Evolutionary conservation across 2,329 filamentous ascomycete species (phyloP), one percentile per base, ranked within the genome.

Genomic region (Calonectria ilicicola): DNA sequence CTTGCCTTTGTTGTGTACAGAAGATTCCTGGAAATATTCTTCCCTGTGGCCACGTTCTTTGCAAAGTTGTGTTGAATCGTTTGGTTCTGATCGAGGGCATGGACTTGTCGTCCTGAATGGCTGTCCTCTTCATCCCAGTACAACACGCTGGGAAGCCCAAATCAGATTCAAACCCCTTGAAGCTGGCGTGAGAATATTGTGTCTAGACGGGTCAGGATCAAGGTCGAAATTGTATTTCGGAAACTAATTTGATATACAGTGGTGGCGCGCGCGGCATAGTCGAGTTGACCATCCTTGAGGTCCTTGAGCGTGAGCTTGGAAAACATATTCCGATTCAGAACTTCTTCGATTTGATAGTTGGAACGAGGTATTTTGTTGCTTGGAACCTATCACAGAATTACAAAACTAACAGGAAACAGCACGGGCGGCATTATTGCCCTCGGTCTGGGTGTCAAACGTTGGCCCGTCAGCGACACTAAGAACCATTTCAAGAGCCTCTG

Each of bases 391-490:
- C 2, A 32, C 5, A 9, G 29, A 32, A 32, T 32, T 32, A 9
- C 9, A 32, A 32, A 4, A 62, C 49, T 8, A 6, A 27, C 1
- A 10, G 1, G 9, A 7, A 29, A 2, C 9, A 71, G 69, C 21
- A 71, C 69, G 27, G 69, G 69, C n/a, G 69, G 69, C 6, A 71
- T 71, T 27, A 67, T 71, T 12, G 53, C 69, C 1, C 56, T 71
- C 2, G 69, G 69, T 3, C 26, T 71, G 5, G 69, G 69, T 14
- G 69, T 67, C 5, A 71, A 71, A 35, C 65, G 35, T 2, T 67
- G 64, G 69, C 46, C n/a, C 2, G 64, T 71, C 5, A 8, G 23
- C 1, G 44, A 62, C 2, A 67, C 53, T n/a, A 53, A 56, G 23
- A 6, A 7, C 19, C 15, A 51, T 7, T 71, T 71, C 46, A 51